Percentiles rank a stretch among this genome's conserved stretches.
These are phyloP conservation scores for Yarrowia bubula DNA, from an alignment of 805 yeast species.

Conservation along the genomic window DNA sequence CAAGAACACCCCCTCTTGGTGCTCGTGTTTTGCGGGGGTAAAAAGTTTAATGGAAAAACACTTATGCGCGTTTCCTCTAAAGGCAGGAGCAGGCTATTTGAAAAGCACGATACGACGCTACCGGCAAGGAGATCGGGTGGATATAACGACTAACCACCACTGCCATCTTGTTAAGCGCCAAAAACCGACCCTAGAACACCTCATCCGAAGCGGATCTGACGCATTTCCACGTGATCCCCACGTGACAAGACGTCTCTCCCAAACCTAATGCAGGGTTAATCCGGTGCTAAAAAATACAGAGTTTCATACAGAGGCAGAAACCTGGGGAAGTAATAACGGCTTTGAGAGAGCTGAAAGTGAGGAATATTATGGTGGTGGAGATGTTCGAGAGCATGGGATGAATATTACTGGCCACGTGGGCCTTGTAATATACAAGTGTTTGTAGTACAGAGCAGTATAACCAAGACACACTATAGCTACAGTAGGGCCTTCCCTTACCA, in stretches of 20 bases:
- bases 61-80: not conserved
- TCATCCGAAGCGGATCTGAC: slow-evolving; percentile 1
- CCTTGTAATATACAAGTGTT: too few species aligned
- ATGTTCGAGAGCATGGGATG: not conserved
- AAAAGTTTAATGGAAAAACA: not conserved
- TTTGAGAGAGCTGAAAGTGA: not conserved
- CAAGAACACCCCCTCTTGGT: not conserved
- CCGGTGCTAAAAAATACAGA: slow-evolving; percentile 10
- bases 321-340: slow-evolving; percentile 6
- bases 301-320: not conserved
- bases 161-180: not conserved
- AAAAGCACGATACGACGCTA: not conserved
- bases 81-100: slow-evolving; percentile 14
- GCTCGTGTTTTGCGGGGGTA: not conserved
- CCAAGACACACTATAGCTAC: too few species aligned
- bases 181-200: not conserved
- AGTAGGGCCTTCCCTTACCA: too few species aligned
- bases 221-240: slow-evolving; percentile 24
- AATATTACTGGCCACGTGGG: too few species aligned
- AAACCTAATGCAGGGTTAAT: slow-evolving; percentile 19
- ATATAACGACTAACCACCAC: not conserved
- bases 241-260: not conserved
- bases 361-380: not conserved
- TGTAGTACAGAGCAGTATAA: too few species aligned
- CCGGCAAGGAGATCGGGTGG: not conserved